Conservation (phyloP, 2,329 filamentous ascomycete genomes). For the Escovopsis weberi region DNA sequence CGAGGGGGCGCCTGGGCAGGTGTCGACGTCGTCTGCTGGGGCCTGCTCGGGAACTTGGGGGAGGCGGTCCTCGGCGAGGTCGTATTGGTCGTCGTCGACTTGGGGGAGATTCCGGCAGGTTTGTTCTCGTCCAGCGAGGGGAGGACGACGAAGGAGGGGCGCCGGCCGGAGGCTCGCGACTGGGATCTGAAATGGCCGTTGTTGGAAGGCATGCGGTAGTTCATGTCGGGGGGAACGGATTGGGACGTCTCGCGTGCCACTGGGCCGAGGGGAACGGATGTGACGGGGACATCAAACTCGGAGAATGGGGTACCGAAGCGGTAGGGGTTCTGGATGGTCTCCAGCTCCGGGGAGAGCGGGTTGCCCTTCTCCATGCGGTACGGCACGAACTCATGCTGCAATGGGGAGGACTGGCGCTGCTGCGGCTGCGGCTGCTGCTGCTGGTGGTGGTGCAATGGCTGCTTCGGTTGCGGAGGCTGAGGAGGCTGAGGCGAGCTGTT, state of each 20-base stretch:
- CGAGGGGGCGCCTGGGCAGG: conserved; percentile 38
- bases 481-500: conserved; percentile 13
- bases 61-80: conserved; percentile 21
- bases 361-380: conserved; percentile 38
- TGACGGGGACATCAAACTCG: conserved; percentile 78
- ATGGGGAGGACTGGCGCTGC: conserved; percentile 7
- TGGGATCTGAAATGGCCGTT: conserved; percentile 28
- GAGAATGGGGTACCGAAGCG: conserved; percentile 78
- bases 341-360: conserved; percentile 39
- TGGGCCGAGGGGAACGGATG: conserved; percentile 54
- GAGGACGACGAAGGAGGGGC: conserved; percentile 54
- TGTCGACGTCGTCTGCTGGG: conserved; percentile 18
- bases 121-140: conserved; percentile 55
- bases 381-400: conserved; percentile 26
- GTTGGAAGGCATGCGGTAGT: conserved; percentile 41
- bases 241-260: conserved; percentile 69
- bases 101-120: conserved; percentile 24
- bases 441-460: no score
- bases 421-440: conserved; percentile 3
- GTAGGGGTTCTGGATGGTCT: conserved; percentile 46
- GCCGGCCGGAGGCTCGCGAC: conserved; percentile 42
- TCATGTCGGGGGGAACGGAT: conserved; percentile 90
- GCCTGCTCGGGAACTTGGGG: conserved; percentile 19
- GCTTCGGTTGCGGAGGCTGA: conserved; percentile 12
- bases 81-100: conserved; percentile 5